Conservation (phyloP, 2,329 filamentous ascomycete species). For the Parascedosporium putredinis region DNA sequence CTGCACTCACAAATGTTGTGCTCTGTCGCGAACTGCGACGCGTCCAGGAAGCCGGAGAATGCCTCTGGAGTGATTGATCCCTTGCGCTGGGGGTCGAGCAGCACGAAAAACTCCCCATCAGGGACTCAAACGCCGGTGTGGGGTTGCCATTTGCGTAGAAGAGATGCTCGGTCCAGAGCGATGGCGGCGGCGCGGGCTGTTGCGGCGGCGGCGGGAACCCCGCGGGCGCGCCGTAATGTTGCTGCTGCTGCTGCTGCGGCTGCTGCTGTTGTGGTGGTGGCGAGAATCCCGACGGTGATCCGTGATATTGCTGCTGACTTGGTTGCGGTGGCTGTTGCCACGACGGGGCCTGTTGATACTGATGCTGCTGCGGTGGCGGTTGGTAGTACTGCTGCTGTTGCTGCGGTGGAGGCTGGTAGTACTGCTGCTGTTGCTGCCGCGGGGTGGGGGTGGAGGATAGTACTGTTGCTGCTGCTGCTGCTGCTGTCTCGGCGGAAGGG, state of each 20-base stretch:
- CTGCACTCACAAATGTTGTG: conserved; percentile 1
- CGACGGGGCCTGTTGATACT: background rate
- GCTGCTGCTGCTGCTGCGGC: background rate
- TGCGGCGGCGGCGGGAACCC: background rate
- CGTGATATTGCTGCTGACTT: background rate
- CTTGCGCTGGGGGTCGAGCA: background rate
- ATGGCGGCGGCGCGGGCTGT: conserved; percentile 3
- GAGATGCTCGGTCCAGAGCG: conserved; percentile 2
- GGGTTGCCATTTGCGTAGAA: conserved; percentile 7
- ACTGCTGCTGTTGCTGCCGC: too few species aligned
- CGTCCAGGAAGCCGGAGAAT: conserved; percentile 1
- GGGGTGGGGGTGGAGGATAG: background rate
- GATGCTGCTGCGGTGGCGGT: conserved; percentile 1
- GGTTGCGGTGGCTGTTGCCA: too few species aligned
- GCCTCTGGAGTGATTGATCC: conserved; percentile 6
- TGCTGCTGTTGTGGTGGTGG: background rate
- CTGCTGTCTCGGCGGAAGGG: too few species aligned
- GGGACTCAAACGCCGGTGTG: background rate
- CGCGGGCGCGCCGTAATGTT: background rate
- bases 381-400: background rate
- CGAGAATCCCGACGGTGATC: background rate
- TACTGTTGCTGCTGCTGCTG: too few species aligned
- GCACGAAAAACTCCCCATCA: background rate
- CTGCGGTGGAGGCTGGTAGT: background rate
- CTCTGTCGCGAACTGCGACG: background rate